Conservation (phyloP, 768 basidiomycete species). For the Naganishia antarctica region DNA sequence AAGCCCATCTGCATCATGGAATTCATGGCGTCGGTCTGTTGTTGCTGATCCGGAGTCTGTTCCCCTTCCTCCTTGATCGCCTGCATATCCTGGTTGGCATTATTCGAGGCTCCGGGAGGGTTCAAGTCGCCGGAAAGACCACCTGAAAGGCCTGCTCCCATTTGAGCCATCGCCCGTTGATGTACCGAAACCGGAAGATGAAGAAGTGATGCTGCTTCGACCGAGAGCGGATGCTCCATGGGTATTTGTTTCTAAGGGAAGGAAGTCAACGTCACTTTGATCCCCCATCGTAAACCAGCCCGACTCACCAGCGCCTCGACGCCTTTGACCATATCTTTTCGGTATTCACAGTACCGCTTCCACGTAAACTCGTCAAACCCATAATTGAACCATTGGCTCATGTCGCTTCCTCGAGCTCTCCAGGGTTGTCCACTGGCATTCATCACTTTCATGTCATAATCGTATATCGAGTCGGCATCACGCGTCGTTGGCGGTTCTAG, state of each 20-base stretch:
- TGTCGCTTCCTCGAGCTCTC: slow-evolving; percentile 83
- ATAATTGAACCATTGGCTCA: slow-evolving; percentile 98
- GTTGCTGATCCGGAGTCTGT: neutral
- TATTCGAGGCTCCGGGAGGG: neutral
- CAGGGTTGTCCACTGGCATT: slow-evolving; percentile 73
- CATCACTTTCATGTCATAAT: slow-evolving; percentile 62
- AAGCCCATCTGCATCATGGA: slow-evolving; percentile 75
- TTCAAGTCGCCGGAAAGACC: neutral
- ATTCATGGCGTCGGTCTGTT: slow-evolving; percentile 28
- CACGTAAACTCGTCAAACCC: slow-evolving; percentile 96
- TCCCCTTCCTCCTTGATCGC: slow-evolving; percentile 1
- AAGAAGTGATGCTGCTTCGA: slow-evolving; percentile 32
- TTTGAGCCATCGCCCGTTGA: neutral
- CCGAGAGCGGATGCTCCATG: slow-evolving; percentile 22
- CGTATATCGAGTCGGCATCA: slow-evolving; percentile 59
- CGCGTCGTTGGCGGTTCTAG: slow-evolving; percentile 44
- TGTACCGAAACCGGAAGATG: slow-evolving; percentile 7
- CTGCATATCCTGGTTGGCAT: neutral
- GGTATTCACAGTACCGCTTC: slow-evolving; percentile 65
- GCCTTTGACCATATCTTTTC: slow-evolving; percentile 47
- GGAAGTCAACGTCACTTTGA: slow-evolving; percentile 28
- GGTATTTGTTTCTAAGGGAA: slow-evolving; percentile 13
- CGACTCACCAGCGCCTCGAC: slow-evolving; percentile 37
- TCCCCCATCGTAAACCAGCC: neutral
- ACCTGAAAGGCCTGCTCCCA: neutral